These are phyloP conservation scores for Epithemia pelagica DNA, from an alignment of 108 stramenopile species.

Conservation along the genomic window DNA sequence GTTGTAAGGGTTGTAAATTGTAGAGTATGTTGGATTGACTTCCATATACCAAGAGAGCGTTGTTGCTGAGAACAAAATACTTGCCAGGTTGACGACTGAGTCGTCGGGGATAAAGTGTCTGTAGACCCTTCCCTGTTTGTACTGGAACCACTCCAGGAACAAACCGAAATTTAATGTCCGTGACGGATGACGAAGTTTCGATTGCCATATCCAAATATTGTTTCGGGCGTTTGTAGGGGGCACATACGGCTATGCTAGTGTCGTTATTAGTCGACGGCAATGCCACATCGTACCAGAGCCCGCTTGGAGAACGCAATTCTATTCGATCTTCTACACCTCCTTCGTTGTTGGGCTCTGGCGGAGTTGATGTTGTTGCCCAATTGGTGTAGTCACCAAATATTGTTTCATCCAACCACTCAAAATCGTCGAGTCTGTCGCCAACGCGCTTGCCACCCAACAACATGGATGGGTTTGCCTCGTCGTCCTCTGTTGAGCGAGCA, in stretches of 20 bases:
- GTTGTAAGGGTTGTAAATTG: not conserved
- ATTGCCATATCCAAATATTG: not conserved
- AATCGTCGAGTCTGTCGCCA: not conserved
- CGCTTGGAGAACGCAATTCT: not conserved
- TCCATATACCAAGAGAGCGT: not conserved
- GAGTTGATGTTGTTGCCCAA: not conserved
- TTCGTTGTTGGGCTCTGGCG: not conserved
- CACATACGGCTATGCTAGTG: not conserved
- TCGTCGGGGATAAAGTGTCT: not conserved
- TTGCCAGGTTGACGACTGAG: not conserved
- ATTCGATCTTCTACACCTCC: not conserved
- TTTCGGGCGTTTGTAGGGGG: not conserved
- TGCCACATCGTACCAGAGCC: not conserved
- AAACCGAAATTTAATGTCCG: not conserved
- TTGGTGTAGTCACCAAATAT: not conserved
- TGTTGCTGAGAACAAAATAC: not conserved
- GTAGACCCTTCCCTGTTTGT: not conserved
- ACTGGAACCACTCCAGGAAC: not conserved
- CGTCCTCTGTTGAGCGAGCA: not conserved
- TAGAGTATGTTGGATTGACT: not conserved
- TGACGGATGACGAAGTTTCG: not conserved
- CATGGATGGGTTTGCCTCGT: too few species aligned
- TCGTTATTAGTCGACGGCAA: not conserved
- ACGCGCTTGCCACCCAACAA: not conserved
- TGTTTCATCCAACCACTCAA: not conserved